Evolutionary conservation across 768 basidiomycete species (phyloP).

Genomic region (Suillus lakei): DNA sequence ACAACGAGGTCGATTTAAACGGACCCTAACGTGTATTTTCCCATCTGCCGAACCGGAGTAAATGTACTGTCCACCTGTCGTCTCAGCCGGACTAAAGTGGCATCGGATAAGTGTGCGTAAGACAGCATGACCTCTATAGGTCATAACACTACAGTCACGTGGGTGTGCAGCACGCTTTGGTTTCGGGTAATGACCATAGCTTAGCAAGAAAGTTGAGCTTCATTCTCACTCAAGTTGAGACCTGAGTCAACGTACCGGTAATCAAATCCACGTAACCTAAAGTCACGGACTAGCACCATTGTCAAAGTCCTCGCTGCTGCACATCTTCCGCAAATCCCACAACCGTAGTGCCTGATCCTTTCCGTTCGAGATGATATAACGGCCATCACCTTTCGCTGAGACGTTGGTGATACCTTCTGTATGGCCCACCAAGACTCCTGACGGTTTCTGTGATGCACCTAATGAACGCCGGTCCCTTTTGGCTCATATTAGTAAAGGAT

Average conservation of each 20-base stretch:
- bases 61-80: conserved; percentile 91
- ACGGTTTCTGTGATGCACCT: conserved; percentile 66
- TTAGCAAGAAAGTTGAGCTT: conserved; percentile 32
- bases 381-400: conserved; percentile 94
- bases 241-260: conserved; percentile 67
- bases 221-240: not conserved
- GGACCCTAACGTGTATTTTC: conserved; percentile 69
- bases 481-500: not conserved
- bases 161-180: conserved; percentile 73
- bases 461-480: conserved; percentile 58
- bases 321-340: conserved; percentile 96
- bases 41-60: conserved; percentile 94
- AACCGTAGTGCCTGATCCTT: conserved; percentile 92
- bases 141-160: conserved; percentile 92
- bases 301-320: conserved; percentile 71
- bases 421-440: conserved; percentile 93
- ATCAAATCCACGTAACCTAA: conserved; percentile 70
- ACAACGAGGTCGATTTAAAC: conserved; percentile 7
- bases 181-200: conserved; percentile 69
- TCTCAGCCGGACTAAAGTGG: conserved; percentile 92
- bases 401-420: conserved; percentile 96
- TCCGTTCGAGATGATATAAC: conserved; percentile 94
- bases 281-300: conserved; percentile 49
- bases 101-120: conserved; percentile 93
- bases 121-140: conserved; percentile 90